These are phyloP conservation scores for Colletotrichum plurivorum DNA, from an alignment of 2,329 filamentous ascomycete genomes.

Conservation along the genomic window DNA sequence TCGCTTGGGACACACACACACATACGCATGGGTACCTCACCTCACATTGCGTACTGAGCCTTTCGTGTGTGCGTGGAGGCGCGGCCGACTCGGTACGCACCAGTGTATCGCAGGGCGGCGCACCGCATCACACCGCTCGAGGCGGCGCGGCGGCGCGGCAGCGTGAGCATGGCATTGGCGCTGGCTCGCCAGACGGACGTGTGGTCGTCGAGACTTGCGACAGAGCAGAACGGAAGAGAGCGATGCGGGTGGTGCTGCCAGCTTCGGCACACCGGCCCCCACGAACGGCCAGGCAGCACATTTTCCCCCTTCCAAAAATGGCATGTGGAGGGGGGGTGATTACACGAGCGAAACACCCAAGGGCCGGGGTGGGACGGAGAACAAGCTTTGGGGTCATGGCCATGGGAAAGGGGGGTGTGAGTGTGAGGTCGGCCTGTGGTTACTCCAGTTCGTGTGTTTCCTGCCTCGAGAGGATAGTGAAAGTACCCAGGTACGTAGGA, in stretches of 20 bases:
- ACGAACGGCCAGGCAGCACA: conserved; percentile 33
- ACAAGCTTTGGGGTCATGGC: conserved; percentile 26
- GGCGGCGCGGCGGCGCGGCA: background rate
- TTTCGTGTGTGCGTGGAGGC: conserved; percentile 7
- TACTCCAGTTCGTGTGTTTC: no score
- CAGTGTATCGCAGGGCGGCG: no score
- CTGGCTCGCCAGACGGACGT: conserved; percentile 11
- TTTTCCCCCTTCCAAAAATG: conserved; percentile 31
- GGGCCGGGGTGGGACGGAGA: conserved; percentile 2
- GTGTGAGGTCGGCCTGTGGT: conserved; percentile 12
- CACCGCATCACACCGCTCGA: conserved; percentile 8
- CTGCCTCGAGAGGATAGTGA: no score
- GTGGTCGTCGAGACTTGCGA: background rate
- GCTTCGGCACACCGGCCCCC: conserved; percentile 32
- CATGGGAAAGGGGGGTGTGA: background rate
- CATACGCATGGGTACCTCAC: background rate
- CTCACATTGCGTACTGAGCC: conserved; percentile 27
- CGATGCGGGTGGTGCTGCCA: conserved; percentile 13
- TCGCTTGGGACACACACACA: no score
- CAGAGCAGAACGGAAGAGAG: conserved; percentile 2
- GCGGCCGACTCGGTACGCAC: conserved; percentile 27
- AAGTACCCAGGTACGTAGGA: no score
- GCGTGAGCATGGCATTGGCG: background rate
- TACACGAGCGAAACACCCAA: conserved; percentile 23
- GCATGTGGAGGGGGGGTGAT: conserved; percentile 22